Percentiles rank a stretch among this genome's conserved stretches.
Conservation (phyloP, 1,284 basidiomycete species). For the Cryptococcus sp. region DNA sequence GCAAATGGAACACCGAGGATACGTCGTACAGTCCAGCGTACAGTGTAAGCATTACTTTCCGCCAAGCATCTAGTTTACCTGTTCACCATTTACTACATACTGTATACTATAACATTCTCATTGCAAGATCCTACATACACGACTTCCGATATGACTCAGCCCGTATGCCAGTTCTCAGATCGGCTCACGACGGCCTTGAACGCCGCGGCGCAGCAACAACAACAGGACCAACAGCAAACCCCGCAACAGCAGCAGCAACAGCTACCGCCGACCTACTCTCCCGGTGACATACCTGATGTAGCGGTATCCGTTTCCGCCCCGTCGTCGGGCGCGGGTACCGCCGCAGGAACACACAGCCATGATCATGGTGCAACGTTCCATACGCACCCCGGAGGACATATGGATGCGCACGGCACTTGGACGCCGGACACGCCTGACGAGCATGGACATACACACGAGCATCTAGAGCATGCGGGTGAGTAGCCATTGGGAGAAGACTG, state of each 20-base stretch:
- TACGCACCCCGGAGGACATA: conserved; percentile 16
- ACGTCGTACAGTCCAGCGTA: too few species aligned
- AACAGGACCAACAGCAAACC: not conserved
- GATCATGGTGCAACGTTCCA: conserved; percentile 26
- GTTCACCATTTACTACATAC: too few species aligned
- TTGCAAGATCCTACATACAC: not conserved
- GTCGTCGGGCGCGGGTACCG: conserved; percentile 34
- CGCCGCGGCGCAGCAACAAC: conserved; percentile 18
- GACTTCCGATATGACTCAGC: conserved; percentile 21
- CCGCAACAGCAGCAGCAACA: conserved; percentile 8
- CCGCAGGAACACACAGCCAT: conserved; percentile 35
- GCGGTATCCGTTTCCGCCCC: not conserved
- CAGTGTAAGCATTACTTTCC: too few species aligned
- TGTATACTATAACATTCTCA: too few species aligned
- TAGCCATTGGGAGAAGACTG: not conserved
- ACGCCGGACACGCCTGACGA: conserved; percentile 57
- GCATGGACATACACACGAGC: conserved; percentile 89
- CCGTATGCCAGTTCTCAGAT: conserved; percentile 50
- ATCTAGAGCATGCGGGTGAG: conserved; percentile 80
- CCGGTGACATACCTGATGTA: not conserved
- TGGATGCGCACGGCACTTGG: conserved; percentile 27
- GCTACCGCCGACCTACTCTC: conserved; percentile 14
- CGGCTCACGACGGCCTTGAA: conserved; percentile 36
- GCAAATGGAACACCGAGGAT: too few species aligned
- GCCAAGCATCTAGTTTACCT: too few species aligned